Evolutionary conservation across 306 rosid species (phyloP).

Genomic region (Cotoneaster glaucophyllus): DNA sequence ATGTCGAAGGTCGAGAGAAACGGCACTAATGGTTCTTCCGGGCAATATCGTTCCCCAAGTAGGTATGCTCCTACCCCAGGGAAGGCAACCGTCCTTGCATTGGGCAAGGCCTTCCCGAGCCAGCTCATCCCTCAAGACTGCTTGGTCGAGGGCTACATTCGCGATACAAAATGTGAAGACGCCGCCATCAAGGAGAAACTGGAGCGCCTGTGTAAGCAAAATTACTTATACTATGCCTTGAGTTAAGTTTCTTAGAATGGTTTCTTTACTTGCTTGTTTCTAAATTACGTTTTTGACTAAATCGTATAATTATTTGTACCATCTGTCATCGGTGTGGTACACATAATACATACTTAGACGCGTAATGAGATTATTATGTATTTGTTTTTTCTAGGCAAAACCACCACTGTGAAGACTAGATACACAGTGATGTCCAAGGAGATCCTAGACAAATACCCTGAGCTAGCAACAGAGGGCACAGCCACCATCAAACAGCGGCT

Average conservation of each 20-base stretch:
- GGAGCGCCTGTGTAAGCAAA: conserved; percentile 79
- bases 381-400: conserved; percentile 51
- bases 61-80: conserved; percentile 55
- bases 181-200: conserved; percentile 65
- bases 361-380: not conserved
- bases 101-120: conserved; percentile 87
- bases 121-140: conserved; percentile 92
- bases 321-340: not conserved
- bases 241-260: not conserved
- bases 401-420: conserved; percentile 92
- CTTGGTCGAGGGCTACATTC: conserved; percentile 87
- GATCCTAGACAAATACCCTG: conserved; percentile 81
- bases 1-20: conserved; percentile 47
- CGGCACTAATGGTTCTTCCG: conserved; percentile 19
- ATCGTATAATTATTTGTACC: not conserved
- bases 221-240: not conserved
- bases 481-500: conserved; percentile 80
- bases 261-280: not conserved
- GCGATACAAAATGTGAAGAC: conserved; percentile 81
- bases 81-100: conserved; percentile 76
- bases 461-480: conserved; percentile 73
- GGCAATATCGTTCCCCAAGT: conserved; percentile 5
- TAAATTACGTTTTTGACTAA: not conserved
- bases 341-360: not conserved
- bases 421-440: conserved; percentile 99